Conservation (phyloP, 768 basidiomycete species). For the Lactarius hengduanensis region DNA sequence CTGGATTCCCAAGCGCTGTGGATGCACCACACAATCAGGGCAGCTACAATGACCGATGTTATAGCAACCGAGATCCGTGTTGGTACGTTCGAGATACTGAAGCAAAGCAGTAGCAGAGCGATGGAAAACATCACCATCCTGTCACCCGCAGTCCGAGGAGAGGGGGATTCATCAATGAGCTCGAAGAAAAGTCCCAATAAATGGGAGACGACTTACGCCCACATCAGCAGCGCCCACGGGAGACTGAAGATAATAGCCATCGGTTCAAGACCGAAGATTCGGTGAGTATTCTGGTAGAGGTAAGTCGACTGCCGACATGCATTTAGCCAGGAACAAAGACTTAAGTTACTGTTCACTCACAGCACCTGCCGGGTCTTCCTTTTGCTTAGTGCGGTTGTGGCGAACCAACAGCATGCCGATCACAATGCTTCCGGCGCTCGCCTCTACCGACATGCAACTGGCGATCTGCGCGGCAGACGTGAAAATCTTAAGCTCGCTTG, state of each 20-base stretch:
- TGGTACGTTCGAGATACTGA: conserved; percentile 9
- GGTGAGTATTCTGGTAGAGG: conserved; percentile 2
- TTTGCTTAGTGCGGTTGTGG: conserved; percentile 17
- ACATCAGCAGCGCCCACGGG: conserved; percentile 21
- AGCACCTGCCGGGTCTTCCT: conserved; percentile 12
- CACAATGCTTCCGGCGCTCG: conserved; percentile 24
- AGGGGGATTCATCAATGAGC: neutral
- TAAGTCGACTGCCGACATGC: conserved; percentile 2
- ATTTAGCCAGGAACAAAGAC: neutral
- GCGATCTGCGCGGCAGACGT: conserved; percentile 14
- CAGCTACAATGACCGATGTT: neutral
- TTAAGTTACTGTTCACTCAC: conserved; percentile 5
- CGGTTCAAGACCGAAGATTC: conserved; percentile 16
- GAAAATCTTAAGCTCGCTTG: neutral
- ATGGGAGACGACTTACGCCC: conserved; percentile 15
- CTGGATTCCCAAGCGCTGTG: neutral
- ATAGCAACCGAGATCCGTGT: conserved; percentile 16
- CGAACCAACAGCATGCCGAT: conserved; percentile 21
- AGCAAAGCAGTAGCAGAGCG: conserved; percentile 21
- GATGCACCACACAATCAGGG: conserved; percentile 17
- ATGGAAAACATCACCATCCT: conserved; percentile 21
- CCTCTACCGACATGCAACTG: conserved; percentile 20
- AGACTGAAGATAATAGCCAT: conserved; percentile 23
- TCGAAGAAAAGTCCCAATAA: neutral
- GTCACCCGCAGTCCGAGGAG: neutral